Percentiles rank a stretch among this genome's conserved stretches.
Conservation (phyloP, 805 yeast species). For the Saccharomyces cerevisiae region DNA sequence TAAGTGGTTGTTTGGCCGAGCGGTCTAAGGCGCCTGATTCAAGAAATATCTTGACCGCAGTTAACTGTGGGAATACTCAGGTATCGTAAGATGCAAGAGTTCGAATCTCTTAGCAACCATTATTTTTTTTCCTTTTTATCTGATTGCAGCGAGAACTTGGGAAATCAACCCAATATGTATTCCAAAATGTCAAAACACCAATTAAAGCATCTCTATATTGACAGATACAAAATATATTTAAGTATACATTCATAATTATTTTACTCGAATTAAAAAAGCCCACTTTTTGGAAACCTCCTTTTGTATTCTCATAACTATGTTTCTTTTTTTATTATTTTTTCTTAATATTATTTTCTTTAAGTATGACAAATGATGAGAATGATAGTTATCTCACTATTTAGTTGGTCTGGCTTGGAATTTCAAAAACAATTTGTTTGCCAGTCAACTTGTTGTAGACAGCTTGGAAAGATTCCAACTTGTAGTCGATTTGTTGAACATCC, state of each 20-base stretch:
- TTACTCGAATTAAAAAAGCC: not conserved
- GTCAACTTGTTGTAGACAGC: conserved; percentile 96
- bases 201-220: not conserved
- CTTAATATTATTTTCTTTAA: not conserved
- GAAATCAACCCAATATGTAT: conserved; percentile 8
- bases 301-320: not conserved
- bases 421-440: conserved; percentile 98
- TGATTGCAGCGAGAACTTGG: not conserved
- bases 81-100: conserved; percentile 27
- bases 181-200: not conserved
- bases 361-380: not conserved
- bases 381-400: conserved; percentile 12
- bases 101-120: conserved; percentile 27
- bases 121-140: conserved; percentile 4
- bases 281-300: not conserved
- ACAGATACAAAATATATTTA: not conserved
- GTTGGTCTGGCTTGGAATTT: conserved; percentile 56
- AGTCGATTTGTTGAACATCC: conserved; percentile 93
- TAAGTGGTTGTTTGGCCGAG: conserved; percentile 26
- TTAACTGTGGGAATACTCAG: conserved; percentile 18
- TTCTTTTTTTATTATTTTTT: not conserved
- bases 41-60: conserved; percentile 16
- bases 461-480: conserved; percentile 99
- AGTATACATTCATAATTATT: not conserved
- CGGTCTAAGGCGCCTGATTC: conserved; percentile 29